phyloP scores from a whole-genome alignment of 257 asterid species.

The Gynochthodes officinalis region DNA sequence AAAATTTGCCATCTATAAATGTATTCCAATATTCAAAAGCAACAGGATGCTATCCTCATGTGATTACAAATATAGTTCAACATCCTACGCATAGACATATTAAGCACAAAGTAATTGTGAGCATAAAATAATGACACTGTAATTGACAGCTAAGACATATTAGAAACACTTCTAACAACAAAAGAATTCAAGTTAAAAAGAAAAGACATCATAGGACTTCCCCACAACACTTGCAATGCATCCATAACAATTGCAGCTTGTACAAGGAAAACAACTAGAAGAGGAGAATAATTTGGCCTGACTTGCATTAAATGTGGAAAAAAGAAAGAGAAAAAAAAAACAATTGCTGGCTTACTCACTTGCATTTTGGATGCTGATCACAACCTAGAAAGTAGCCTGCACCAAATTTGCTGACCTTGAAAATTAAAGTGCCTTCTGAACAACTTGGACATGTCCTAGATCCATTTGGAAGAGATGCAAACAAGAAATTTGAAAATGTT shows the following conservation, averaged over 20 bases:
- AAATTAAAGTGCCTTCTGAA: conserved; percentile 62
- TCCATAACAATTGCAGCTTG: background rate
- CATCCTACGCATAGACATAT: background rate
- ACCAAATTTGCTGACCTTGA: conserved; percentile 88
- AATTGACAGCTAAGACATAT: background rate
- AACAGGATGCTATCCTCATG: no score
- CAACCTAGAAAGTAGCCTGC: conserved; percentile 92
- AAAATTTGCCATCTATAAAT: background rate
- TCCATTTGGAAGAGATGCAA: conserved; percentile 62
- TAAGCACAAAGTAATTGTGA: background rate
- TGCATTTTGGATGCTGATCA: conserved; percentile 94
- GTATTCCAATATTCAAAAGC: background rate
- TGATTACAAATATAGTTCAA: no score
- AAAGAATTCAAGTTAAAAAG: background rate
- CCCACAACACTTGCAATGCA: background rate
- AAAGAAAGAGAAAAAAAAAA: background rate
- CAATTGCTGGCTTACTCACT: conserved; percentile 46
- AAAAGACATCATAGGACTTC: background rate
- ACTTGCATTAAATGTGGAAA: background rate
- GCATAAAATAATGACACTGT: background rate
- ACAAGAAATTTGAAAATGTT: conserved; percentile 65
- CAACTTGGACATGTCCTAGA: conserved; percentile 88
- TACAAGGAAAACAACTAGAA: background rate
- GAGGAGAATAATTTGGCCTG: no score
- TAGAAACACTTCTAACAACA: background rate